Evolutionary conservation across 495 filamentous ascomycete genomes (phyloP).

Genomic region (Elaphomyces granulatus): DNA sequence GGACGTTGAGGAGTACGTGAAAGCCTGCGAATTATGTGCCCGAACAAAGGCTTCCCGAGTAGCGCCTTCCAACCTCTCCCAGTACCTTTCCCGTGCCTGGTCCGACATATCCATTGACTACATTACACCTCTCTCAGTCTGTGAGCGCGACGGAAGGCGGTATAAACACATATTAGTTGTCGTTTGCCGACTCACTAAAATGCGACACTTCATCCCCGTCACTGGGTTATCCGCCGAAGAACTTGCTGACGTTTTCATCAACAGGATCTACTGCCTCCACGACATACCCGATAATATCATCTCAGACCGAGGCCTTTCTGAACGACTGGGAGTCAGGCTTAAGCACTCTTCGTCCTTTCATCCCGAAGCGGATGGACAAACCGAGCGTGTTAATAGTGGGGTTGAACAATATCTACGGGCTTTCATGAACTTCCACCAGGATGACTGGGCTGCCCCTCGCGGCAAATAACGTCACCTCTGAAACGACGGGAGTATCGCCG

Average conservation of each 20-base stretch:
- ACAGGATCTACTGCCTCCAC: neutral
- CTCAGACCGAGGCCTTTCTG: neutral
- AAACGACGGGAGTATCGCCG: neutral
- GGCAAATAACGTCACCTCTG: neutral
- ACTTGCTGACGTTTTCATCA: neutral
- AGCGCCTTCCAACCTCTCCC: neutral
- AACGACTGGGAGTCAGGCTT: neutral
- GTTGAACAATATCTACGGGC: too few relatives aligned
- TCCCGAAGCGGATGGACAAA: neutral
- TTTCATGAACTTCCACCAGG: too few relatives aligned
- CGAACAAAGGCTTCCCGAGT: neutral
- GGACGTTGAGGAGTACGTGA: neutral
- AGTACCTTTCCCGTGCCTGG: neutral
- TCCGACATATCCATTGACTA: neutral
- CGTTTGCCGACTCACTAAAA: neutral
- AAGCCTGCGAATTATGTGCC: neutral
- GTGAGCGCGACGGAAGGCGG: neutral
- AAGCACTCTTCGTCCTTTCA: neutral
- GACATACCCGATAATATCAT: neutral
- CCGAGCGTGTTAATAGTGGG: too few relatives aligned
- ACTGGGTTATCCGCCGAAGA: neutral
- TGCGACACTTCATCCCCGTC: neutral
- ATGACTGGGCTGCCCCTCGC: too few relatives aligned
- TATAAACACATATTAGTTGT: neutral
- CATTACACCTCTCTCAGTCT: neutral